These are phyloP conservation scores for Podospora australis DNA, from an alignment of 495 filamentous ascomycete species.

Conservation along the genomic window DNA sequence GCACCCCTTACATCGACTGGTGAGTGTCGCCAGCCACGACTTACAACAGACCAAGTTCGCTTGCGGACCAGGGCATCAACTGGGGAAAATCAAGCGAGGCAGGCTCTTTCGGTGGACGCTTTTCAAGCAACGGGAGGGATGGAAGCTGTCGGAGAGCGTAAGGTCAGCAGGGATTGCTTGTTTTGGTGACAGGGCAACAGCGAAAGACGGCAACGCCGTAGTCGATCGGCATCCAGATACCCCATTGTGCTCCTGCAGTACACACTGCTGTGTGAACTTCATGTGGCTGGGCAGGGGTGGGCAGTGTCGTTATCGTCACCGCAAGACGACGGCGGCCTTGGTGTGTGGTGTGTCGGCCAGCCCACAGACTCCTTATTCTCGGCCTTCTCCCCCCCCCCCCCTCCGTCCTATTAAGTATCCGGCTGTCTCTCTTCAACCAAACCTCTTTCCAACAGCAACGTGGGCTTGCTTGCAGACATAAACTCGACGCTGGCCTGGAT, in stretches of 20 bases:
- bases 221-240: conserved; percentile 7
- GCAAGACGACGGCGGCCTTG: too few species aligned
- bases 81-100: too few species aligned
- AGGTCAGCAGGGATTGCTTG: neutral
- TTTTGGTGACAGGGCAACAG: neutral
- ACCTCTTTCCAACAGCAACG: conserved; percentile 1
- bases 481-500: conserved; percentile 4
- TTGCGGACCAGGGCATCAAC: too few species aligned
- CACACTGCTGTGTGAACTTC: conserved; percentile 5
- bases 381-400: neutral
- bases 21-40: too few species aligned
- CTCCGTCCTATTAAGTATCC: conserved; percentile 5
- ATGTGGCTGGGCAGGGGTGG: conserved; percentile 11
- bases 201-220: conserved; percentile 5
- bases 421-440: conserved; percentile 4
- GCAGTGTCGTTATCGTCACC: conserved; percentile 4
- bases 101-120: too few species aligned
- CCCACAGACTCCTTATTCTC: neutral
- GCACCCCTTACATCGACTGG: too few species aligned
- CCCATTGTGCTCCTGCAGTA: conserved; percentile 8
- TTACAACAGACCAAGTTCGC: too few species aligned
- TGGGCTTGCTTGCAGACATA: conserved; percentile 9
- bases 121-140: too few species aligned
- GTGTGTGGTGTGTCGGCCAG: too few species aligned
- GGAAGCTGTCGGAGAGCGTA: too few species aligned